Percentiles rank a stretch among this genome's conserved stretches.
phyloP scores from a whole-genome alignment of 176 grass and related monocot species.

The Puccinellia tenuiflora region DNA sequence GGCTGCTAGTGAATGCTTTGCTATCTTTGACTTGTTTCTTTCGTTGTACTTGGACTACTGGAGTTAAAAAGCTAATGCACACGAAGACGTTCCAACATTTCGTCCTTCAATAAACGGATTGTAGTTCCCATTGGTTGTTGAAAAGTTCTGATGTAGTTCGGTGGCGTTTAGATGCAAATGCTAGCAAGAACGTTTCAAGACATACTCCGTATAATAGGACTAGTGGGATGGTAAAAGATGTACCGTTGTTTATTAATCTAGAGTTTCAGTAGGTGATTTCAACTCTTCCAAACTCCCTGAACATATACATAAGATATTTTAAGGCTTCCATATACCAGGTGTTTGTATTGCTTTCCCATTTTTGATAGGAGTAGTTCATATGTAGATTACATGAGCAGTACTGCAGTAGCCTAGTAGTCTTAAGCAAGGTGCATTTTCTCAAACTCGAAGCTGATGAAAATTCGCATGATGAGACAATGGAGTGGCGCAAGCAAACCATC shows the following conservation, averaged over 20 bases:
- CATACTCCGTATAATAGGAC: not conserved
- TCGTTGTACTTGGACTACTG: not conserved
- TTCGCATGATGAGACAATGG: not conserved
- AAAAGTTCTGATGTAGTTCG: not conserved
- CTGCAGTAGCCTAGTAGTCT: not conserved
- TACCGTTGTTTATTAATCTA: not conserved
- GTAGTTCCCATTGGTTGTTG: slow-evolving; percentile 26
- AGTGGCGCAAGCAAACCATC: not conserved
- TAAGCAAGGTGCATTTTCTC: not conserved
- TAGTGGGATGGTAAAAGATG: not conserved
- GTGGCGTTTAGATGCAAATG: not conserved
- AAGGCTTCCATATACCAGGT: not conserved
- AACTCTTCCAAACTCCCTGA: not conserved
- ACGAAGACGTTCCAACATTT: slow-evolving; percentile 2
- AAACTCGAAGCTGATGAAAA: not conserved
- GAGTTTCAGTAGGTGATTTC: not conserved
- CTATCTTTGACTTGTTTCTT: not conserved
- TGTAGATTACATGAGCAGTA: not conserved
- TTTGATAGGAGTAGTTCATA: not conserved
- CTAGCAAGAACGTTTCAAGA: not conserved
- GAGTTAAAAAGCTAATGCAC: not conserved
- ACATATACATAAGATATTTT: not conserved
- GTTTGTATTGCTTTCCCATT: not conserved
- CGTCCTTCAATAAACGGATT: not conserved
- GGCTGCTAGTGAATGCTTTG: not conserved